Evolutionary conservation across 371 early-diverging fungal genomes (phyloP).

Genomic region (Rhizopus delemar): DNA sequence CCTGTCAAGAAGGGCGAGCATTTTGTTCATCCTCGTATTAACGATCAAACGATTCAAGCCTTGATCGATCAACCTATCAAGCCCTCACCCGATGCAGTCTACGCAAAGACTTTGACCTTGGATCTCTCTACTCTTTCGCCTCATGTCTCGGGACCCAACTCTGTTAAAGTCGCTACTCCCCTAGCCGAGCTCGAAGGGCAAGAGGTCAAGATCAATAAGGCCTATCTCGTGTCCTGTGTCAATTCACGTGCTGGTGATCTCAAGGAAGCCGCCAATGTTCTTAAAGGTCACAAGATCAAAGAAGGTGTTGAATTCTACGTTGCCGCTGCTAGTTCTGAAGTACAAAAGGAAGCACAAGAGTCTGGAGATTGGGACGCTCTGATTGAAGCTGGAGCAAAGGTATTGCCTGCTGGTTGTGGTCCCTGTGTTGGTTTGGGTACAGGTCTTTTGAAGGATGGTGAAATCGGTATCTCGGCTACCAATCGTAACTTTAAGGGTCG

Average conservation of each 20-base stretch:
- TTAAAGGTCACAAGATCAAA: slow-evolving; percentile 73
- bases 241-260: slow-evolving; percentile 90
- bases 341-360: slow-evolving; percentile 81
- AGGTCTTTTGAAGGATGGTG: slow-evolving; percentile 88
- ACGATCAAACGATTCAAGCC: slow-evolving; percentile 59
- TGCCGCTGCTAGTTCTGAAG: slow-evolving; percentile 90
- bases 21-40: slow-evolving; percentile 75
- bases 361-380: slow-evolving; percentile 88
- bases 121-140: slow-evolving; percentile 86
- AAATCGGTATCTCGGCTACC: slow-evolving; percentile 95
- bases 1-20: slow-evolving; percentile 37
- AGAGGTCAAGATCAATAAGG: slow-evolving; percentile 85
- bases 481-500: slow-evolving; percentile 98
- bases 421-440: slow-evolving; percentile 94
- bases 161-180: slow-evolving; percentile 88
- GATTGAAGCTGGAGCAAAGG: slow-evolving; percentile 86
- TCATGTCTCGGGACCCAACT: slow-evolving; percentile 92
- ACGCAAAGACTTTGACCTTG: slow-evolving; percentile 84
- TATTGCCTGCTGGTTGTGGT: slow-evolving; percentile 93
- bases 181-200: slow-evolving; percentile 69
- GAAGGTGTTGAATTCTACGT: slow-evolving; percentile 93
- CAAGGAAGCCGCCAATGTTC: slow-evolving; percentile 83
- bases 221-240: slow-evolving; percentile 93
- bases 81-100: slow-evolving; percentile 71
- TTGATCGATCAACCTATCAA: slow-evolving; percentile 55